Base-by-base conservation (phyloP, 257 asterid species). In the Phtheirospermum japonicum region DNA sequence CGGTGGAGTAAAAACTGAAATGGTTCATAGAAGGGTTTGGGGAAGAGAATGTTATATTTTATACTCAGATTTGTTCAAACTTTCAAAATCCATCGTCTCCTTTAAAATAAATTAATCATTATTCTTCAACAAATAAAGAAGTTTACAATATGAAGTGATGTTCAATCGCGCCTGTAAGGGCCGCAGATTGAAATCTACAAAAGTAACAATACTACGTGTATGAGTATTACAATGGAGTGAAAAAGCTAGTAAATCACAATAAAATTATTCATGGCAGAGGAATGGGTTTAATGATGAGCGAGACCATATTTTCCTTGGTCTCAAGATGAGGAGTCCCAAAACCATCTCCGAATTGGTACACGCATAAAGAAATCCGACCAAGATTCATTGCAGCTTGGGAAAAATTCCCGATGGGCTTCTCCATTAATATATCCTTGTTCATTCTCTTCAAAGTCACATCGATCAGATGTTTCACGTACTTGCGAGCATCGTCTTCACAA, bases 321-420 rank as follows among this genome's bases (percentile, higher is more conserved):
- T 72, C 66, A 8, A 5, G 37, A 71, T 70, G 63, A 14, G 80
- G 87, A 39, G 59, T 48, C 34, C 83, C 90, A 57, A 66, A 69
- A 10, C 85, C 90, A 68, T 83, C 85, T 51, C 85, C 85, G 32
- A 65, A 49, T 37, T 72, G 80, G 57, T 83, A 83, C 1, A 65
- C 31, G 62, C 83, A 70, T 2, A 66, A 77, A 0, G 77, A n/a
- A 20, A 74, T 76, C 48, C 89, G 55, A 55, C 77, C 80, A 37
- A 80, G 73, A 72, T 78, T 76, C 80, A 74, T 74, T 7, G 83
- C 67, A 10, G 73, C 61, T 3, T 33, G 36, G 17, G 49, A 51
- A 8, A 75, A 76, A 11, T 20, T 56, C 61, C 57, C 58, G 42
- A 57, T 23, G 6, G 73, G 62, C 34, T 64, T 57, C 51, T 73